phyloP scores from a whole-genome alignment of 1,139 yeast genomes.

The Candida sojae region DNA sequence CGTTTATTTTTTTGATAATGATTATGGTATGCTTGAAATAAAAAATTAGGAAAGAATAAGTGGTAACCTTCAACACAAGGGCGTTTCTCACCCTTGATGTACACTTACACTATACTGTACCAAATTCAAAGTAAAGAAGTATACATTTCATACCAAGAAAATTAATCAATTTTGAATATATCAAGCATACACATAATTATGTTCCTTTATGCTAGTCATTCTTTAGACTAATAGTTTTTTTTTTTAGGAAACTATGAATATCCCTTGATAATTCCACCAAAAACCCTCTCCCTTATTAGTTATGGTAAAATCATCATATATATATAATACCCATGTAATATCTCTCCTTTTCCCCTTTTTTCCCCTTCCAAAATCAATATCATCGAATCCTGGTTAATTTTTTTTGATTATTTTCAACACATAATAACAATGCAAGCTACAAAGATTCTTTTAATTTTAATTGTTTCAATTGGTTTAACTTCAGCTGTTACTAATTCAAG shows the following conservation, averaged over 20 bases:
- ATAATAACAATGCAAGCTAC: background rate
- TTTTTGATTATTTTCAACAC: background rate
- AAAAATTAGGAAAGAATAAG: background rate
- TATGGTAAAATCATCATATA: too few relatives aligned
- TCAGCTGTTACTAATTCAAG: background rate
- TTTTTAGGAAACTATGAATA: background rate
- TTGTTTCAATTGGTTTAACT: background rate
- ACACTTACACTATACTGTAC: too few relatives aligned
- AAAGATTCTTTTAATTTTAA: background rate
- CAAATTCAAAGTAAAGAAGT: too few relatives aligned
- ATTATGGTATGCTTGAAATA: background rate
- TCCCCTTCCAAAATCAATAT: too few relatives aligned
- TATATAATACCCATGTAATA: too few relatives aligned
- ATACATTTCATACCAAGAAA: background rate
- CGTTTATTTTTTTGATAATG: background rate
- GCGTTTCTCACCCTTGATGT: too few relatives aligned
- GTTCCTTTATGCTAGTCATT: background rate
- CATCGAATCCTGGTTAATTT: too few relatives aligned
- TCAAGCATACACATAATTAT: background rate
- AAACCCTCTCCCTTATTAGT: too few relatives aligned
- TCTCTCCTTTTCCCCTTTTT: too few relatives aligned
- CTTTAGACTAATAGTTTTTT: background rate
- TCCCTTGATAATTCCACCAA: too few relatives aligned
- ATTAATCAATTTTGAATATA: background rate
- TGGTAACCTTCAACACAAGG: too few relatives aligned